Percentiles rank a stretch among this genome's conserved stretches.
Conservation (phyloP, 2,329 filamentous ascomycete species). For the Catunica adiposa region DNA sequence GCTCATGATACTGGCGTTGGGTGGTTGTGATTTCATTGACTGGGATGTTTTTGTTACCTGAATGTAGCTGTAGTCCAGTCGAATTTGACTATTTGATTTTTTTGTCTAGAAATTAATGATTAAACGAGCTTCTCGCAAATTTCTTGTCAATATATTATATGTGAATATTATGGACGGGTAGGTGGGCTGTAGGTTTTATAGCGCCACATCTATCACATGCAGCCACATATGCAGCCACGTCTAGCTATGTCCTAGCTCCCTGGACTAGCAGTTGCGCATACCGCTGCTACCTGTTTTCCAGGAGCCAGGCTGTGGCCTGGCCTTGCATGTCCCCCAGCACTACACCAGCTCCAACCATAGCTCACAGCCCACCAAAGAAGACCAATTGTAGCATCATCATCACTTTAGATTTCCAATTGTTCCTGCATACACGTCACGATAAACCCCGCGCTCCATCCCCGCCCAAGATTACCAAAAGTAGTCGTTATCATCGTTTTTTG, state of each 20-base stretch:
- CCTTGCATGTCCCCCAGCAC: slow-evolving; percentile 12
- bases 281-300: slow-evolving; percentile 14
- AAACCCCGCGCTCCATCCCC: not conserved
- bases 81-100: not conserved
- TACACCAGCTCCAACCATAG: not conserved
- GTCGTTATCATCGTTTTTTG: too few species aligned
- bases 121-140: not conserved
- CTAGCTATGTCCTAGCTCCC: not conserved
- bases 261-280: slow-evolving; percentile 12
- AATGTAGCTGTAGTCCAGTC: not conserved
- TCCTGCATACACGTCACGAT: not conserved
- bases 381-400: slow-evolving; percentile 3
- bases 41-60: not conserved
- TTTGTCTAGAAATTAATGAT: not conserved
- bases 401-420: not conserved
- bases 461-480: too few species aligned
- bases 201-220: not conserved
- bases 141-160: not conserved
- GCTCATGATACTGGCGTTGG: not conserved
- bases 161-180: not conserved
- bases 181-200: not conserved
- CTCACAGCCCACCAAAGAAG: slow-evolving; percentile 6
- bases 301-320: slow-evolving; percentile 11
- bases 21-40: not conserved
- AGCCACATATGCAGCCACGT: slow-evolving; percentile 9